These are phyloP conservation scores for Metschnikowia santaceciliae DNA, from an alignment of 805 yeast species.

Conservation along the genomic window DNA sequence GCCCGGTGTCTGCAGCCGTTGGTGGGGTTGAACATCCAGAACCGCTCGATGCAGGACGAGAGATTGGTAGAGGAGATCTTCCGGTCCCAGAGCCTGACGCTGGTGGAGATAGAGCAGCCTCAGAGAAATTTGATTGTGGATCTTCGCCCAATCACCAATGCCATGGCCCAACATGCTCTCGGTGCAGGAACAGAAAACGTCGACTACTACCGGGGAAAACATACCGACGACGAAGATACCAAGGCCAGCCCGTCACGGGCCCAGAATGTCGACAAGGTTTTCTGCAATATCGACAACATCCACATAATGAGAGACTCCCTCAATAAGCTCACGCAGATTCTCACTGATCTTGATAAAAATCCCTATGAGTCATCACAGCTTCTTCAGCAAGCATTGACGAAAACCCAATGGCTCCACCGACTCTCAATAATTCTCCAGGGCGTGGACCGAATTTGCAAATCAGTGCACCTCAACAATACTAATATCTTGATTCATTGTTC, in stretches of 20 bases:
- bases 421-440: constrained; percentile 65
- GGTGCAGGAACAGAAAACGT: constrained; percentile 98
- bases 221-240: constrained; percentile 6
- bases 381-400: constrained; percentile 50
- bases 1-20: constrained; percentile 91
- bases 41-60: constrained; percentile 89
- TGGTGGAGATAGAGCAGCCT: constrained; percentile 23
- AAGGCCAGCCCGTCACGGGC: constrained; percentile 6
- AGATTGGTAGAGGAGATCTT: constrained; percentile 72
- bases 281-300: constrained; percentile 89
- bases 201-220: constrained; percentile 64
- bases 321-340: constrained; percentile 53
- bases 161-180: constrained; percentile 91
- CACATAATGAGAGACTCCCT: constrained; percentile 92
- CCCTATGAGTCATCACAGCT: constrained; percentile 27
- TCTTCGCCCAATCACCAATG: constrained; percentile 89
- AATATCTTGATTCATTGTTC: constrained; percentile 90
- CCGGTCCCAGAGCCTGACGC: constrained; percentile 44
- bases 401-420: constrained; percentile 78
- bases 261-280: constrained; percentile 58
- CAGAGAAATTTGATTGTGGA: constrained; percentile 72
- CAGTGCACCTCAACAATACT: constrained; percentile 77
- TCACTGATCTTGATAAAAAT: constrained; percentile 65
- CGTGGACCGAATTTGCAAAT: constrained; percentile 72
- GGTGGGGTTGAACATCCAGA: constrained; percentile 77